Percentiles rank a stretch among this genome's conserved stretches.
Evolutionary conservation across 2,329 filamentous ascomycete species (phyloP).

Genomic region (Verticillium tricorpus): DNA sequence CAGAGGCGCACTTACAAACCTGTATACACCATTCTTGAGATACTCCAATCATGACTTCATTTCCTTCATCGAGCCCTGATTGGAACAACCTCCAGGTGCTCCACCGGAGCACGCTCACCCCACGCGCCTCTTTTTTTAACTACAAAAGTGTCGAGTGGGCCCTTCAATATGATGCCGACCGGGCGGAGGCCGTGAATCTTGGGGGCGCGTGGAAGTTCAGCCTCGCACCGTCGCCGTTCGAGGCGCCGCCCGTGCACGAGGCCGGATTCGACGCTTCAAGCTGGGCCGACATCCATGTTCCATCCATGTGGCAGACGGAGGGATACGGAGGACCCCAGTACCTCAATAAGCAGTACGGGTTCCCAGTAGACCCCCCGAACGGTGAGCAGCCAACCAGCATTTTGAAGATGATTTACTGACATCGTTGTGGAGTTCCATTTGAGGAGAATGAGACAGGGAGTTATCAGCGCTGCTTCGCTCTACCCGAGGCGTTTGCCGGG

Average conservation of each 20-base stretch:
- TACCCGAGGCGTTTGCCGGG: slow-evolving; percentile 40
- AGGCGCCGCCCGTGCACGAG: slow-evolving; percentile 29
- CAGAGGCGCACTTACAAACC: no score
- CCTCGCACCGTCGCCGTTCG: slow-evolving; percentile 38
- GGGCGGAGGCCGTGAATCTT: slow-evolving; percentile 35
- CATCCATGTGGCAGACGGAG: slow-evolving; percentile 67
- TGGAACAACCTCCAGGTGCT: slow-evolving; percentile 57
- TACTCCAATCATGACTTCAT: no score
- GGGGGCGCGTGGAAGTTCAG: slow-evolving; percentile 54
- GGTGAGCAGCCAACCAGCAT: slow-evolving; percentile 10
- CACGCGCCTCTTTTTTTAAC: slow-evolving; percentile 50
- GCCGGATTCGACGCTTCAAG: no score
- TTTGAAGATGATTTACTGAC: no score
- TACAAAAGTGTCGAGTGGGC: slow-evolving; percentile 45
- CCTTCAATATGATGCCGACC: slow-evolving; percentile 32
- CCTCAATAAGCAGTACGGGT: slow-evolving; percentile 64
- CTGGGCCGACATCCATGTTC: slow-evolving; percentile 55
- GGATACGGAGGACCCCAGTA: slow-evolving; percentile 66
- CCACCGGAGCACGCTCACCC: slow-evolving; percentile 51
- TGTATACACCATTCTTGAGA: no score
- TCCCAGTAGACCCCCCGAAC: slow-evolving; percentile 62
- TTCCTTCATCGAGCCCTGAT: slow-evolving; percentile 33
- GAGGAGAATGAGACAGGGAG: slow-evolving; percentile 64
- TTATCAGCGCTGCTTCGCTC: slow-evolving; percentile 53
- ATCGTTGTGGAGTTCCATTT: slow-evolving; percentile 36